A percentile compares a stretch with the other conserved stretches of the same genome.
Evolutionary conservation across 192 early-diverging fungal genomes (phyloP).

Genomic region (Coemansia guatemalensis): DNA sequence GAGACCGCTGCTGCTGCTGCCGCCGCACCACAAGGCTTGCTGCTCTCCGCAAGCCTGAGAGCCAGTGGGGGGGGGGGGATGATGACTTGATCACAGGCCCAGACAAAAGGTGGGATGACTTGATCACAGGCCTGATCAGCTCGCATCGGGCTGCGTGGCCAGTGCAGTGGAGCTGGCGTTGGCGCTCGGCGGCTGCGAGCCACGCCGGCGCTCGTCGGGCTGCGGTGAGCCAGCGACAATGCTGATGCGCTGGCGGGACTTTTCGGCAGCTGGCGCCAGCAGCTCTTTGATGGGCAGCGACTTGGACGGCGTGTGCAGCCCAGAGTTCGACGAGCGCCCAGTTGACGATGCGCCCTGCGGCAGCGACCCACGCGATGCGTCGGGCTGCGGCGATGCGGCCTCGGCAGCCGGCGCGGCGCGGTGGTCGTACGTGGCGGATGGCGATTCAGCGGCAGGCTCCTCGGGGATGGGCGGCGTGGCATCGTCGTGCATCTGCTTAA

Average conservation of each 20-base stretch:
- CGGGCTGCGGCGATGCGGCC: constrained; percentile 4
- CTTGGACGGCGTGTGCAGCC: constrained; percentile 43
- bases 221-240: constrained; percentile 13
- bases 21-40: background rate
- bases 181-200: constrained; percentile 14
- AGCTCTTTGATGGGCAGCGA: constrained; percentile 53
- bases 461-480: constrained; percentile 43
- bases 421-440: constrained; percentile 16
- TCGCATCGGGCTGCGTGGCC: background rate
- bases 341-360: constrained; percentile 11
- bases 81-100: background rate
- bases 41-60: background rate
- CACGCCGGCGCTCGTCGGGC: constrained; percentile 18
- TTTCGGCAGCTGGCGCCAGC: constrained; percentile 45
- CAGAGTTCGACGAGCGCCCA: constrained; percentile 20
- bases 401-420: constrained; percentile 6
- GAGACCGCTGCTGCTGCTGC: no score
- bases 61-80: background rate
- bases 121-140: no score
- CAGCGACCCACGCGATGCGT: constrained; percentile 30
- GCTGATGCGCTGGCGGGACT: constrained; percentile 45
- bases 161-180: constrained; percentile 5
- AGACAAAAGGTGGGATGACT: no score
- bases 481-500: constrained; percentile 54
- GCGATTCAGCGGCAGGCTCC: constrained; percentile 25